Conservation (phyloP, 768 basidiomycete species). For the Austroboletus eburneus region DNA sequence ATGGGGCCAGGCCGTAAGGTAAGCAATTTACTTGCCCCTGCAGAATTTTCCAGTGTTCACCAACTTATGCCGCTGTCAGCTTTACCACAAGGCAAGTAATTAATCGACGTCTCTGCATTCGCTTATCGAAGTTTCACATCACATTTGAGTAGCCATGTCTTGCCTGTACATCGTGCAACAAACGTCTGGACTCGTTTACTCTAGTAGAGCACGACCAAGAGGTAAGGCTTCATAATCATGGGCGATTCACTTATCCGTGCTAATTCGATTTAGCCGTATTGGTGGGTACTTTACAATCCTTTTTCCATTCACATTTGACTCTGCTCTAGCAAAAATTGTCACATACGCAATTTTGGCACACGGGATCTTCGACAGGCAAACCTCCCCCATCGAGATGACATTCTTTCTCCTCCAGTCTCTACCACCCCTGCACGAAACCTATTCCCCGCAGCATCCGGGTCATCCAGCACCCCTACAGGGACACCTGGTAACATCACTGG, state of each 20-base stretch:
- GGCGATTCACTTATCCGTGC: neutral
- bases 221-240: constrained; percentile 38
- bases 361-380: constrained; percentile 69
- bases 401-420: constrained; percentile 30
- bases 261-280: constrained; percentile 37
- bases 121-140: neutral
- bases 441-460: constrained; percentile 12
- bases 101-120: neutral
- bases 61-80: constrained; percentile 34
- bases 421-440: constrained; percentile 28
- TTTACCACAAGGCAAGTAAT: constrained; percentile 70
- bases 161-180: constrained; percentile 70
- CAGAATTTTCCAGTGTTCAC: constrained; percentile 4
- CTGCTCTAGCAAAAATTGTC: constrained; percentile 70
- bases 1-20: constrained; percentile 91
- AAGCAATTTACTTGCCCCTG: constrained; percentile 19
- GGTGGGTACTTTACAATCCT: constrained; percentile 25
- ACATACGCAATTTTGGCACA: constrained; percentile 75
- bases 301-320: neutral
- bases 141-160: constrained; percentile 61
- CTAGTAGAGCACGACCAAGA: constrained; percentile 81
- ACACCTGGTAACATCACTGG: constrained; percentile 20
- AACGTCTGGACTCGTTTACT: constrained; percentile 70
- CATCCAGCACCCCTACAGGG: constrained; percentile 8
- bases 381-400: constrained; percentile 47